phyloP scores from a whole-genome alignment of 2,329 filamentous ascomycete genomes.

The Zymoseptoria pseudotritici region DNA sequence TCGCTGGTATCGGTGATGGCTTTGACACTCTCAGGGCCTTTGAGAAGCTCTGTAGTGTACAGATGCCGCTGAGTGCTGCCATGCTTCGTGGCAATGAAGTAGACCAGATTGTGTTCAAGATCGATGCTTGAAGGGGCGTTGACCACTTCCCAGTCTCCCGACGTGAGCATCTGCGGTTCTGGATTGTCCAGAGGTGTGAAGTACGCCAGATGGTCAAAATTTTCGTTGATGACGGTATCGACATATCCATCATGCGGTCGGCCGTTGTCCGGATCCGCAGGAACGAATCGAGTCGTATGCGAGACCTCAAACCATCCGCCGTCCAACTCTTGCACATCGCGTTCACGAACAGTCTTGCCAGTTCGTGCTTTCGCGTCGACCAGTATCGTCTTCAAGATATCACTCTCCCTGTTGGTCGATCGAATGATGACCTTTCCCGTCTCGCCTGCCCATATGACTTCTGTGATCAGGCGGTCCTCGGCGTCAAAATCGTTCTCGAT shows the following conservation, averaged over 20 bases:
- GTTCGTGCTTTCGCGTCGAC: conserved; percentile 68
- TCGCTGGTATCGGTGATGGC: conserved; percentile 65
- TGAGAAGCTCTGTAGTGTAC: conserved; percentile 81
- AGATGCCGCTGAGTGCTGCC: conserved; percentile 84
- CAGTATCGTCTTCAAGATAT: conserved; percentile 78
- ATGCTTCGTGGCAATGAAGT: conserved; percentile 81
- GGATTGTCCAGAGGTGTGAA: conserved; percentile 81
- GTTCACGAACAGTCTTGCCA: conserved; percentile 69
- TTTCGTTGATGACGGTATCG: conserved; percentile 78
- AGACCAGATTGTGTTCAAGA: conserved; percentile 76
- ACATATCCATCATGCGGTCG: conserved; percentile 76
- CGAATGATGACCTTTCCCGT: conserved; percentile 73
- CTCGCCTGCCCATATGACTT: conserved; percentile 78
- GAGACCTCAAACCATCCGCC: conserved; percentile 97
- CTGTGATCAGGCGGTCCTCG: conserved; percentile 81
- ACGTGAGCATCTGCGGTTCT: conserved; percentile 76
- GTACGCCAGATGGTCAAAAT: conserved; percentile 87
- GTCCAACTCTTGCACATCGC: conserved; percentile 76
- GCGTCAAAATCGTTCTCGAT: conserved; percentile 71
- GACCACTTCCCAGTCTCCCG: conserved; percentile 87
- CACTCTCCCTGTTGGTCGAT: conserved; percentile 89
- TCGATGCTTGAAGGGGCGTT: conserved; percentile 78
- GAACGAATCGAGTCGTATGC: conserved; percentile 76
- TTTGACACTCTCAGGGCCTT: conserved; percentile 53
- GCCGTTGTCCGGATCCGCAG: conserved; percentile 69